Evolutionary conservation across 371 early-diverging fungal species (phyloP), one percentile per base, ranked within the genome.

Genomic region (Mucor indicus): DNA sequence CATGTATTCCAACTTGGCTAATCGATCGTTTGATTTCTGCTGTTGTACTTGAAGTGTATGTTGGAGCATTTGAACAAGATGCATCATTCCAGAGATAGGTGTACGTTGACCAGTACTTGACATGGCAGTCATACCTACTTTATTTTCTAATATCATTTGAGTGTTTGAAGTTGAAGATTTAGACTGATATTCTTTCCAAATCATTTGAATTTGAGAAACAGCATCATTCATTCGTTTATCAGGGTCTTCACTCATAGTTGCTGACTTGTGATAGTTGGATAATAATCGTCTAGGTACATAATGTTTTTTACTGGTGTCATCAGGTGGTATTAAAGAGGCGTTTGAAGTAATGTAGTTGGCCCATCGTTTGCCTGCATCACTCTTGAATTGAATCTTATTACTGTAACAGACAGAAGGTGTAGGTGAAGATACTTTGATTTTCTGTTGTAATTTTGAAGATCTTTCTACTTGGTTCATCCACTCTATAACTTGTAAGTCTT

Each of bases 401-500:
- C 49, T 53, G 24, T 38, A 19, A 33, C 40, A 38, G 1, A 44
- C 21, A 19, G 62, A 57, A 27, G 46, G 27, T 2, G 57, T 56
- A 10, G 48, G 49, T 17, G 50, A 48, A 1, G 50, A 50, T 29
- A 37, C n/a, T 44, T 25, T 30, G 17, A 38, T 24, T 19, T 40
- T 16, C 19, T 50, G 17, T 12, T 45, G 50, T 32, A 25, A 33
- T 33, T 47, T 51, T 4, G 55, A 53, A 6, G 58, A 52, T 52
- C 51, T 33, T 44, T 70, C 67, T 7, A 72, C 56, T 46, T 67
- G 58, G n/a, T 50, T 55, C 38, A 72, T 72, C 72, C 72, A 72
- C 23, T 65, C 62, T 5, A 53, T 53, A 8, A 72, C 66, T 13
- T 50, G 56, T 4, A 50, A 55, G 15, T 69, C 62, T 35, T 52